phyloP scores from a whole-genome alignment of 2,329 filamentous ascomycete genomes.

The Dryadomyces quercus-mongolicae region DNA sequence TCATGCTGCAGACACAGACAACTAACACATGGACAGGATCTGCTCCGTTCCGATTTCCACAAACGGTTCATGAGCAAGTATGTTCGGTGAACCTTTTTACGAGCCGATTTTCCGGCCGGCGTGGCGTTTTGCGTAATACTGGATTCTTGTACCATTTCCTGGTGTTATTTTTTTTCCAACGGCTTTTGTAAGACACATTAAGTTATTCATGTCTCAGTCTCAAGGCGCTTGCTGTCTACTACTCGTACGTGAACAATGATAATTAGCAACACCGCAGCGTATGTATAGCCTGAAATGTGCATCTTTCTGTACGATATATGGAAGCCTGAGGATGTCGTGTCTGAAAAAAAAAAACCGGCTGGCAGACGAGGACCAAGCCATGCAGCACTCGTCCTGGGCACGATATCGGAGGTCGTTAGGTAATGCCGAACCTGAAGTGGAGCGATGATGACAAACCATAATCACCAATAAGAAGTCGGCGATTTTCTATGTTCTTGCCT shows the following conservation, averaged over 20 bases:
- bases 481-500: neutral
- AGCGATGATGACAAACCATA: neutral
- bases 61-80: conserved; percentile 84
- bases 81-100: conserved; percentile 29
- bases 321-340: too few relatives aligned
- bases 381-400: too few relatives aligned
- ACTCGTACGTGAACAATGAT: too few relatives aligned
- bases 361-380: too few relatives aligned
- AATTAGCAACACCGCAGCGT: too few relatives aligned
- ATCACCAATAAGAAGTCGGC: neutral
- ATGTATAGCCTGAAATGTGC: too few relatives aligned
- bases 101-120: neutral
- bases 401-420: neutral
- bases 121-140: neutral
- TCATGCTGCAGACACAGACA: neutral
- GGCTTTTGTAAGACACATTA: neutral
- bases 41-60: conserved; percentile 92
- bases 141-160: too few relatives aligned
- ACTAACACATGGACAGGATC: conserved; percentile 40
- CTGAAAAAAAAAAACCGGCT: too few relatives aligned
- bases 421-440: neutral
- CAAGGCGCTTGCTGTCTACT: too few relatives aligned
- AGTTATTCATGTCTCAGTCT: neutral
- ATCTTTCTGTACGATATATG: too few relatives aligned
- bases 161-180: neutral